Conservation (phyloP, 2,329 filamentous ascomycete species). For the Zarea fungicola region DNA sequence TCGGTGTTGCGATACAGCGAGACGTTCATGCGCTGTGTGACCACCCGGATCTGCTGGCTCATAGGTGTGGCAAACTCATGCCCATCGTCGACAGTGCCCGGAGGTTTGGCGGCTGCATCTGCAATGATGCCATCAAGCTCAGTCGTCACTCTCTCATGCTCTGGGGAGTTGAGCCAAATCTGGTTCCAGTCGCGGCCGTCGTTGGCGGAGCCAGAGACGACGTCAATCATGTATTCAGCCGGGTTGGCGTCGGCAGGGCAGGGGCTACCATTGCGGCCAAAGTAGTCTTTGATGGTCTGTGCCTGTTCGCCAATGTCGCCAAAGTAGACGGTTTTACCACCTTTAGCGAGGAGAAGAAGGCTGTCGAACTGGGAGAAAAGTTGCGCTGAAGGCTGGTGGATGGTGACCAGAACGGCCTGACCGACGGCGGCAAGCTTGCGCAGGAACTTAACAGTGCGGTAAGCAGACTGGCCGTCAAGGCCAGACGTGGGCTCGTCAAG, state of each 20-base stretch:
- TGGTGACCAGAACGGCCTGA: slow-evolving; percentile 64
- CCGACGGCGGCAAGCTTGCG: slow-evolving; percentile 61
- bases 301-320: slow-evolving; percentile 58
- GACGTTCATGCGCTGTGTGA: slow-evolving; percentile 56
- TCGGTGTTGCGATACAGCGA: slow-evolving; percentile 62
- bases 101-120: slow-evolving; percentile 44
- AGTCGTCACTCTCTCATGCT: slow-evolving; percentile 48
- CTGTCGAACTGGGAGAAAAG: slow-evolving; percentile 64
- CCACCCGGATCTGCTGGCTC: slow-evolving; percentile 56
- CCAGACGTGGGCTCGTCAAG: slow-evolving; percentile 60
- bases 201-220: slow-evolving; percentile 44
- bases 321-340: slow-evolving; percentile 63
- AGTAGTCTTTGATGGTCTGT: slow-evolving; percentile 54
- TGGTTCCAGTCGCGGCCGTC: slow-evolving; percentile 58
- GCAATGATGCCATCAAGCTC: slow-evolving; percentile 61
- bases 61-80: slow-evolving; percentile 70
- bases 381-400: slow-evolving; percentile 64
- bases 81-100: slow-evolving; percentile 42
- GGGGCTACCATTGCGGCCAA: slow-evolving; percentile 59
- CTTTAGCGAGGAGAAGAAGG: slow-evolving; percentile 58
- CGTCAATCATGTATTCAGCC: slow-evolving; percentile 70
- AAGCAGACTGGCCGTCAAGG: slow-evolving; percentile 64
- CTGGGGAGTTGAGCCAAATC: slow-evolving; percentile 61
- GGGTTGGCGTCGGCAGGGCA: slow-evolving; percentile 61
- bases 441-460: slow-evolving; percentile 59